These are phyloP conservation scores for Acanthamoeba rhysodes DNA, from an alignment of 208 protist genomes.

Conservation along the genomic window DNA sequence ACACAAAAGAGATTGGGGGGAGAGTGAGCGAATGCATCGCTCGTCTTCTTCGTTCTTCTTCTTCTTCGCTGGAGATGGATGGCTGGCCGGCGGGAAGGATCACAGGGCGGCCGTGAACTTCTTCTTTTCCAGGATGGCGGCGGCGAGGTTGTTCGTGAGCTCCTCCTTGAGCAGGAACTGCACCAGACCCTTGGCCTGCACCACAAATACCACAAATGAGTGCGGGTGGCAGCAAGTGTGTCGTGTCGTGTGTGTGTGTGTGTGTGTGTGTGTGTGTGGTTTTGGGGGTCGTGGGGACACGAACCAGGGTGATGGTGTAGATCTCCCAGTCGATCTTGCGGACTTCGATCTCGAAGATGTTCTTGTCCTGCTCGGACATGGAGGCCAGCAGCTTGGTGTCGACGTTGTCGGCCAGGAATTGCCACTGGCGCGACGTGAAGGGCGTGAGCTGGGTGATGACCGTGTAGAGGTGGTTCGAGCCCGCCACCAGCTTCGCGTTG, in stretches of 20 bases:
- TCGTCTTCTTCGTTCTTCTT: no score
- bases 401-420: constrained; percentile 38
- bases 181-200: constrained; percentile 21
- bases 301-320: constrained; percentile 29
- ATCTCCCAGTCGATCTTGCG: constrained; percentile 48
- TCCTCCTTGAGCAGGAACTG: constrained; percentile 42
- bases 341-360: constrained; percentile 52
- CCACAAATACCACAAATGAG: no score
- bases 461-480: constrained; percentile 30
- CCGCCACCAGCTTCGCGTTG: neutral
- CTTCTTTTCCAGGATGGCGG: constrained; percentile 1
- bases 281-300: neutral
- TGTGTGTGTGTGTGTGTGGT: neutral
- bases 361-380: constrained; percentile 35
- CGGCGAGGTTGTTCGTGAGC: constrained; percentile 42
- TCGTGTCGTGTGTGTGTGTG: neutral
- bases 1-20: no score
- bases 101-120: constrained; percentile 35
- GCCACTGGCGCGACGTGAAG: constrained; percentile 44
- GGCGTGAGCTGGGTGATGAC: constrained; percentile 9
- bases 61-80: no score
- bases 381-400: constrained; percentile 39
- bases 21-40: no score
- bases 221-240: neutral
- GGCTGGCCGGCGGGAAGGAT: neutral